These are phyloP conservation scores for Cenococcum geophilum DNA, from an alignment of 495 filamentous ascomycete species.

Conservation along the genomic window DNA sequence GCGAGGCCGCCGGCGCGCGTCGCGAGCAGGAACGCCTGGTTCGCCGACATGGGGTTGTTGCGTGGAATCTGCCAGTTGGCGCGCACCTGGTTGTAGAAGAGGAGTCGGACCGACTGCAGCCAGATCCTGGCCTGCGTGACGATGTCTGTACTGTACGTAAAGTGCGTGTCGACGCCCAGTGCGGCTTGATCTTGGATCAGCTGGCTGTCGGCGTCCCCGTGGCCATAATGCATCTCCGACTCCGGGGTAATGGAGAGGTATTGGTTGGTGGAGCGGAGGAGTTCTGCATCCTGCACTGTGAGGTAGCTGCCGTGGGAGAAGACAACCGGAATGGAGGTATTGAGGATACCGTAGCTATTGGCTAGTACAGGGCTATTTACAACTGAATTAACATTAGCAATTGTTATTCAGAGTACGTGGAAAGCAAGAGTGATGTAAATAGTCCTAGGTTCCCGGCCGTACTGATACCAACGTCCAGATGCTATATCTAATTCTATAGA, in stretches of 20 bases:
- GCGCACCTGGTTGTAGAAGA: conserved; percentile 37
- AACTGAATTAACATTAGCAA: too few species aligned
- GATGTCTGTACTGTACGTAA: conserved; percentile 43
- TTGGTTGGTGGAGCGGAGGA: conserved; percentile 39
- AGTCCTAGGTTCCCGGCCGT: too few species aligned
- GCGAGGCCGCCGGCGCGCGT: conserved; percentile 46
- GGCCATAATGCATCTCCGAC: conserved; percentile 45
- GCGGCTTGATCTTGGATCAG: conserved; percentile 41
- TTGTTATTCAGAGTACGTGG: too few species aligned
- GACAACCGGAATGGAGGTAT: too few species aligned
- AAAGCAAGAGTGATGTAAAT: too few species aligned
- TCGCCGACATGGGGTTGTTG: conserved; percentile 41
- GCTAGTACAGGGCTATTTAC: too few species aligned
- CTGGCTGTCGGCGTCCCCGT: conserved; percentile 36
- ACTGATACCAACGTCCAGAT: too few species aligned
- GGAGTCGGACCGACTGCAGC: conserved; percentile 29
- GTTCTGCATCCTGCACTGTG: background rate
- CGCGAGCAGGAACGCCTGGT: conserved; percentile 47
- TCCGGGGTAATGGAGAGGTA: conserved; percentile 45
- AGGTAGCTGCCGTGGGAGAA: too few species aligned
- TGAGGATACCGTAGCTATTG: too few species aligned
- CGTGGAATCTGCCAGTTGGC: conserved; percentile 36
- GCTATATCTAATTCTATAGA: too few species aligned
- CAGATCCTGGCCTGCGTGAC: conserved; percentile 42
- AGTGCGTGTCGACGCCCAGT: conserved; percentile 45